Evolutionary conservation across 1,284 basidiomycete species (phyloP).

Genomic region (Xanthoconium separans): DNA sequence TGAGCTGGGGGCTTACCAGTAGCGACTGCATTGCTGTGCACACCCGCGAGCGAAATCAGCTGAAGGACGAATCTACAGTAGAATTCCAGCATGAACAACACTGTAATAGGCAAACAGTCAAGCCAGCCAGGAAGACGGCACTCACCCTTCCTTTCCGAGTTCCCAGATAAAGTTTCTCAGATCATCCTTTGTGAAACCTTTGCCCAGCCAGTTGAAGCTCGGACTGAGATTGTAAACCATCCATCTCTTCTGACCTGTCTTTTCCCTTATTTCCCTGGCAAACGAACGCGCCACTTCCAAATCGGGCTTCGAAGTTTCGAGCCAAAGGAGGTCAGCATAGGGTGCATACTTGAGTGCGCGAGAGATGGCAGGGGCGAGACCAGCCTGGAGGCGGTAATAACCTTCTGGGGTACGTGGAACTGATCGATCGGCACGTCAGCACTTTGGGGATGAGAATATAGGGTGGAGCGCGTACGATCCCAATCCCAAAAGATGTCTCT

Average conservation of each 20-base stretch:
- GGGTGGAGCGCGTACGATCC: constrained; percentile 59
- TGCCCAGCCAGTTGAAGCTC: constrained; percentile 89
- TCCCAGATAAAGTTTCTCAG: constrained; percentile 91
- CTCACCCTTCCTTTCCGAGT: constrained; percentile 83
- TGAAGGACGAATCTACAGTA: constrained; percentile 73
- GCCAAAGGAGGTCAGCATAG: constrained; percentile 84
- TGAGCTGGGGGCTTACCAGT: constrained; percentile 52
- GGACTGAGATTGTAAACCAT: constrained; percentile 95
- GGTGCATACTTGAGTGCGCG: constrained; percentile 80
- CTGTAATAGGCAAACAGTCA: constrained; percentile 12
- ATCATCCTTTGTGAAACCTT: constrained; percentile 76
- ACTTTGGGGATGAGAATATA: neutral
- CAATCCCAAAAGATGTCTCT: constrained; percentile 79
- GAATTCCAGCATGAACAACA: constrained; percentile 7
- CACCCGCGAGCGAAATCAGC: constrained; percentile 82
- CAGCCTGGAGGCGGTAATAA: constrained; percentile 89
- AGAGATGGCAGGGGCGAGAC: constrained; percentile 80
- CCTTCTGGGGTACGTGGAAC: constrained; percentile 90
- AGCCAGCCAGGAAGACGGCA: neutral
- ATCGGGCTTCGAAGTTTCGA: constrained; percentile 88
- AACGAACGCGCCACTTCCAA: constrained; percentile 80
- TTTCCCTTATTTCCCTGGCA: constrained; percentile 72
- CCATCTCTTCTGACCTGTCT: constrained; percentile 53
- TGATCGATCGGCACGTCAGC: constrained; percentile 26
- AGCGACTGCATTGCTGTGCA: constrained; percentile 82